A percentile compares a stretch with the other conserved stretches of the same genome.
Conservation (phyloP, 768 basidiomycete genomes). For the Antrodiella citrinella region DNA sequence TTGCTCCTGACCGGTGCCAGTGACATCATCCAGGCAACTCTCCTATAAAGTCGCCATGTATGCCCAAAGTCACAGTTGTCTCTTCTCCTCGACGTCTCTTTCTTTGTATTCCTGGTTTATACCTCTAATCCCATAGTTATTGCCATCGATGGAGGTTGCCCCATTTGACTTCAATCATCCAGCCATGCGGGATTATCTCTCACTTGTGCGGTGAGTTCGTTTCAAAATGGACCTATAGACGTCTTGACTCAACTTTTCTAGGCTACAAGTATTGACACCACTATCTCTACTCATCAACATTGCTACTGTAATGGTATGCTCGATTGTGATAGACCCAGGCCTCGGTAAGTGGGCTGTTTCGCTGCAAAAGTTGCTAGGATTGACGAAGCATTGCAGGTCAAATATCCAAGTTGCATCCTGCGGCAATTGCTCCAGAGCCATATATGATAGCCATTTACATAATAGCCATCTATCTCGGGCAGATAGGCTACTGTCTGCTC, state of each 20-base stretch:
- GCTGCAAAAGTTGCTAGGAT: background rate
- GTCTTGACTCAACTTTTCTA: slow-evolving; percentile 11
- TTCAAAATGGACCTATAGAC: background rate
- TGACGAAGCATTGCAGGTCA: slow-evolving; percentile 28
- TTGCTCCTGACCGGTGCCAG: too few relatives aligned
- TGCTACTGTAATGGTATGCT: slow-evolving; percentile 61
- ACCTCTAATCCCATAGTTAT: too few relatives aligned
- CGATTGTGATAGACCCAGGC: slow-evolving; percentile 57
- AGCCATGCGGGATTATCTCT: slow-evolving; percentile 54
- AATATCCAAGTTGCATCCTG: slow-evolving; percentile 47
- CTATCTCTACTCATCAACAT: slow-evolving; percentile 78
- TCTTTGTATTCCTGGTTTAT: too few relatives aligned
- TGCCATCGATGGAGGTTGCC: slow-evolving; percentile 2
- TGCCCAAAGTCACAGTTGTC: too few relatives aligned
- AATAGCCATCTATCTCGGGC: slow-evolving; percentile 48
- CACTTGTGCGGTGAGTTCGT: slow-evolving; percentile 44
- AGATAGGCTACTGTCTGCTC: slow-evolving; percentile 79
- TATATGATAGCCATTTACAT: slow-evolving; percentile 53
- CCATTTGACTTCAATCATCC: slow-evolving; percentile 56
- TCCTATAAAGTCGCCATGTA: too few relatives aligned
- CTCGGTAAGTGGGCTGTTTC: slow-evolving; percentile 32
- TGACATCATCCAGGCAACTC: too few relatives aligned
- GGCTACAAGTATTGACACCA: slow-evolving; percentile 83
- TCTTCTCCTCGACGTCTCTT: too few relatives aligned
- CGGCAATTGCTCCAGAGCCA: slow-evolving; percentile 63